These are phyloP conservation scores for Pancytospora epiphaga DNA, from an alignment of 371 early-diverging fungal genomes.

Conservation along the genomic window DNA sequence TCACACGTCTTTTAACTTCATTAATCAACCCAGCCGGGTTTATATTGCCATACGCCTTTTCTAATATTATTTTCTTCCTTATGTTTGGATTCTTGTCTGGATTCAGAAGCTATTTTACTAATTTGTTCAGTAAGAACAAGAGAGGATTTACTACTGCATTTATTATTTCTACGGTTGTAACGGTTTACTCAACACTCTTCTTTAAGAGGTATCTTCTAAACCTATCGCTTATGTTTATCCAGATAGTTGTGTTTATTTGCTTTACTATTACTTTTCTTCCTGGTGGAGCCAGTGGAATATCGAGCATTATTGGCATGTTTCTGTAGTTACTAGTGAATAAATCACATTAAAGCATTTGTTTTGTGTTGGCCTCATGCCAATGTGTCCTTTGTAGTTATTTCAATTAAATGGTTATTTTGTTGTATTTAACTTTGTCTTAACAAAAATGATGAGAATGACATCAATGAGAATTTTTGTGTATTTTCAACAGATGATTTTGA, in stretches of 20 bases:
- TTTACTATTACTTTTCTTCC: slow-evolving; percentile 54
- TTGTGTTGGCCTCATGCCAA: background rate
- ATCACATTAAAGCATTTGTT: slow-evolving; percentile 4
- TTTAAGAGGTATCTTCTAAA: slow-evolving; percentile 30
- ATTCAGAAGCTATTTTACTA: slow-evolving; percentile 54
- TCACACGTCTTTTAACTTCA: slow-evolving; percentile 34
- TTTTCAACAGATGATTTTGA: background rate
- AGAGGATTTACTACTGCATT: slow-evolving; percentile 45
- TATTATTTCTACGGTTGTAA: slow-evolving; percentile 37
- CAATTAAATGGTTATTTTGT: background rate
- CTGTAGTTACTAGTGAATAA: slow-evolving; percentile 16
- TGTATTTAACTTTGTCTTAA: no score
- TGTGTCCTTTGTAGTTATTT: background rate
- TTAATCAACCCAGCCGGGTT: slow-evolving; percentile 44
- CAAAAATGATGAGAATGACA: background rate
- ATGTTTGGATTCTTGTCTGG: slow-evolving; percentile 57
- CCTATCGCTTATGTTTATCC: slow-evolving; percentile 33
- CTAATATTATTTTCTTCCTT: slow-evolving; percentile 55
- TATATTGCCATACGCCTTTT: slow-evolving; percentile 54
- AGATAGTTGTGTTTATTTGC: slow-evolving; percentile 44
- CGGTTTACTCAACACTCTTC: slow-evolving; percentile 34
- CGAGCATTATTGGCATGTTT: slow-evolving; percentile 37
- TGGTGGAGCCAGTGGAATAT: slow-evolving; percentile 48
- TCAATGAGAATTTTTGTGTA: background rate
- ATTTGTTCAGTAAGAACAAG: slow-evolving; percentile 43